Evolutionary conservation across 805 yeast genomes (phyloP).

Genomic region (Ogataea haglerorum): DNA sequence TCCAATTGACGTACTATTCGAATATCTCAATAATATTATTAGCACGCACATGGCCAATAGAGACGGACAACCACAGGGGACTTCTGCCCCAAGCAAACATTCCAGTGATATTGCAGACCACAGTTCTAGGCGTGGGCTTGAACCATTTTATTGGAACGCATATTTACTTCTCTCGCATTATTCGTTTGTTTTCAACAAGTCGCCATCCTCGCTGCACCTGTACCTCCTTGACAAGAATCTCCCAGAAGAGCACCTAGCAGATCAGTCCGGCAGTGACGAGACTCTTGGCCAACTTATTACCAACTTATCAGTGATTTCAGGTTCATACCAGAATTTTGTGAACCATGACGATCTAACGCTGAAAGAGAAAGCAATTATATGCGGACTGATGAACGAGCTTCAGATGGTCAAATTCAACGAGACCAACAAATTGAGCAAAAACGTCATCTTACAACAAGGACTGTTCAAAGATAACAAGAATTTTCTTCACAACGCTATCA

Average conservation of each 20-base stretch:
- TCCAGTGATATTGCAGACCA: not conserved
- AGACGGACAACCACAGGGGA: slow-evolving; percentile 5
- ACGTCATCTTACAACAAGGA: slow-evolving; percentile 24
- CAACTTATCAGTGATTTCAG: slow-evolving; percentile 26
- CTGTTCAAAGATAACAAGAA: slow-evolving; percentile 36
- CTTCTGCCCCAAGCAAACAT: not conserved
- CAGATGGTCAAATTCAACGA: slow-evolving; percentile 31
- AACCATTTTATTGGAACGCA: slow-evolving; percentile 43
- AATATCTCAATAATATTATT: slow-evolving; percentile 47
- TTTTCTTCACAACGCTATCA: slow-evolving; percentile 50
- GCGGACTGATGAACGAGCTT: slow-evolving; percentile 33
- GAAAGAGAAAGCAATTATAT: slow-evolving; percentile 27
- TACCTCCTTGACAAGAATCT: slow-evolving; percentile 28
- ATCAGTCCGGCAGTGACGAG: slow-evolving; percentile 2
- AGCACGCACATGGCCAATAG: slow-evolving; percentile 39
- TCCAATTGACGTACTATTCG: slow-evolving; percentile 46
- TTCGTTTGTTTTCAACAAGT: slow-evolving; percentile 36
- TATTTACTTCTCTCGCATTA: slow-evolving; percentile 45
- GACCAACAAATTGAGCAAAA: slow-evolving; percentile 24
- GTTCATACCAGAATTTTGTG: slow-evolving; percentile 17
- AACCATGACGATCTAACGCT: slow-evolving; percentile 19
- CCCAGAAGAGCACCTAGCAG: slow-evolving; percentile 22
- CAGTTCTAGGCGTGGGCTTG: slow-evolving; percentile 12
- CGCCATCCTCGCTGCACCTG: slow-evolving; percentile 38
- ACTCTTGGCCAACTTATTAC: slow-evolving; percentile 25